These are phyloP conservation scores for Emmonsiellopsis sp. DNA, from an alignment of 2,329 filamentous ascomycete genomes.

Conservation along the genomic window DNA sequence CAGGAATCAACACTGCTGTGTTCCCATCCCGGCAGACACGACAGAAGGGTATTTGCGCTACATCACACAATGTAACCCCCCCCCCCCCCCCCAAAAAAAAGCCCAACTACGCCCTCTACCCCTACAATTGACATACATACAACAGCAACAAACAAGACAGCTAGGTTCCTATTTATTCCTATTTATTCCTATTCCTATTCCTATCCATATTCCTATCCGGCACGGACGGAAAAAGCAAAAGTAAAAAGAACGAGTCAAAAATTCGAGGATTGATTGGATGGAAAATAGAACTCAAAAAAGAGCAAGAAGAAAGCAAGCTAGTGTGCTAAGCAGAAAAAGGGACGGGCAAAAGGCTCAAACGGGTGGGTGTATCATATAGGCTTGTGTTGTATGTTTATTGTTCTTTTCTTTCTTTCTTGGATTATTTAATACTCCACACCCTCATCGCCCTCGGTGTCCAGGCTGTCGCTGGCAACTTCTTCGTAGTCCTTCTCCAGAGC, in stretches of 20 bases:
- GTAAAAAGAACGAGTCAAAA: neutral
- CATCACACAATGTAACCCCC: too few species aligned
- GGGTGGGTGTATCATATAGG: neutral
- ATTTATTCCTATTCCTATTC: too few species aligned
- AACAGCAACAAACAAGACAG: too few species aligned
- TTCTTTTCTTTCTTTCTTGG: neutral
- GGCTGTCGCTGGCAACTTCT: slow-evolving; percentile 66
- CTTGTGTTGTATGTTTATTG: neutral
- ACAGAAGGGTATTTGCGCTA: too few species aligned
- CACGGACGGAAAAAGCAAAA: neutral
- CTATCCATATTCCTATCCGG: too few species aligned
- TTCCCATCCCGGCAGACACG: too few species aligned
- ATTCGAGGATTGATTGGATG: neutral
- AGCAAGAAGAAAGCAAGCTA: neutral
- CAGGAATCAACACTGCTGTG: too few species aligned
- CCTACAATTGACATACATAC: too few species aligned
- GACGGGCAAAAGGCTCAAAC: neutral
- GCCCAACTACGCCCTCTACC: too few species aligned
- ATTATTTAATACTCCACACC: slow-evolving; percentile 26
- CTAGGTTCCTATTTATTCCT: too few species aligned
- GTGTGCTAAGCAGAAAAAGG: neutral
- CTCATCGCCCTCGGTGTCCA: slow-evolving; percentile 54
- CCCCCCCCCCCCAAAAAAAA: too few species aligned
- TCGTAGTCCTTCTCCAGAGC: slow-evolving; percentile 82
- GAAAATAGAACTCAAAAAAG: neutral